Percentiles rank a stretch among this genome's conserved stretches.
Conservation (phyloP, 2,329 filamentous ascomycete genomes). For the Diaporthe destruens region DNA sequence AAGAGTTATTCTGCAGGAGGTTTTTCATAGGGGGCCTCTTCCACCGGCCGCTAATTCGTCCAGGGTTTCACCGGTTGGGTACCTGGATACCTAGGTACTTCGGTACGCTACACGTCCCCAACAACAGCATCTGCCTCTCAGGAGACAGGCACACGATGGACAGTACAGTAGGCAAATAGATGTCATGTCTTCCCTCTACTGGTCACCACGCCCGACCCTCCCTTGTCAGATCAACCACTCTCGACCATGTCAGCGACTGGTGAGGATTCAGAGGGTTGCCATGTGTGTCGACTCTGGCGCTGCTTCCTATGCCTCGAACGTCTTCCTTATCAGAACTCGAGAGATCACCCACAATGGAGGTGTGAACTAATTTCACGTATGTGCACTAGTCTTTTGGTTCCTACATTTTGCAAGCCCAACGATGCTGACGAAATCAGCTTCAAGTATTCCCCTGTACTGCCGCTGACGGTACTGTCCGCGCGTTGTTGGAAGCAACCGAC, state of each 20-base stretch:
- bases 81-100: background rate
- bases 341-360: background rate
- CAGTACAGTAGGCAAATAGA: background rate
- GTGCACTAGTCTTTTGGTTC: background rate
- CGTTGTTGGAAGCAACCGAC: slow-evolving; percentile 3
- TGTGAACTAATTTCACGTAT: slow-evolving; percentile 1
- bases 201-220: background rate
- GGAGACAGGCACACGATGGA: background rate
- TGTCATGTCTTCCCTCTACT: background rate
- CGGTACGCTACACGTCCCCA: background rate
- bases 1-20: no score
- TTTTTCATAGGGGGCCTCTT: no score
- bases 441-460: slow-evolving; percentile 22
- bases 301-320: slow-evolving; percentile 25
- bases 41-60: no score
- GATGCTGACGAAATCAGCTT: background rate
- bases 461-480: slow-evolving; percentile 13
- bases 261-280: background rate
- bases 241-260: background rate
- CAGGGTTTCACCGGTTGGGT: no score
- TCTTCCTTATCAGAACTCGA: background rate
- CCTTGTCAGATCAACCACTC: background rate
- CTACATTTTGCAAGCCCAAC: background rate
- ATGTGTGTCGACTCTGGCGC: slow-evolving; percentile 19
- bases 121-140: background rate